phyloP scores from a whole-genome alignment of 2,329 filamentous ascomycete genomes.

The Colletotrichum agaves region DNA sequence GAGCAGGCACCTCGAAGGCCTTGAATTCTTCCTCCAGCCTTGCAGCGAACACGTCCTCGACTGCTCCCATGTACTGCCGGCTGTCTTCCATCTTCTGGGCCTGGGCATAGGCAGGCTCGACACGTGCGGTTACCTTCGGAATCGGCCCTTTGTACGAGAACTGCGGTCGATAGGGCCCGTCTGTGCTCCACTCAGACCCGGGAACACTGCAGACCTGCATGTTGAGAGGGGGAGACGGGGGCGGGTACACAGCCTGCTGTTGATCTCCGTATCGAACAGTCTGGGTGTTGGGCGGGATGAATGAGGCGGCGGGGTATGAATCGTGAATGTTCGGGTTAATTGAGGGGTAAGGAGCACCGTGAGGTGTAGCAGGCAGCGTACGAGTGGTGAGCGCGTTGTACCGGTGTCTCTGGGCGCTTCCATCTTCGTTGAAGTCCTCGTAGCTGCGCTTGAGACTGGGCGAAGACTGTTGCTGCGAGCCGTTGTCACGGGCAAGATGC shows the following conservation, averaged over 20 bases:
- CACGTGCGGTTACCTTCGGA: background rate
- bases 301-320: too few species aligned
- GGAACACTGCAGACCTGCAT: too few species aligned
- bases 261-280: too few species aligned
- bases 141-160: background rate
- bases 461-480: background rate
- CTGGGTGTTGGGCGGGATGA: too few species aligned
- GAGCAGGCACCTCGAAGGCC: background rate
- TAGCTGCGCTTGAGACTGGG: background rate
- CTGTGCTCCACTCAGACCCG: too few species aligned
- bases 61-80: background rate
- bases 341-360: background rate
- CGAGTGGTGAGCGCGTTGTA: background rate
- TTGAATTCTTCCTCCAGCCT: background rate
- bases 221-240: too few species aligned
- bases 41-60: too few species aligned
- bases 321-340: background rate
- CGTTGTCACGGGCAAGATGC: background rate
- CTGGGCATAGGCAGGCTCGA: background rate
- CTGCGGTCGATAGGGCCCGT: background rate
- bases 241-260: too few species aligned
- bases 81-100: background rate
- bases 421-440: background rate
- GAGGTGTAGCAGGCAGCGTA: background rate
- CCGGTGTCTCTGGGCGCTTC: background rate